Conservation (phyloP, 2,329 filamentous ascomycete genomes). For the Trichoderma afroharzianum region DNA sequence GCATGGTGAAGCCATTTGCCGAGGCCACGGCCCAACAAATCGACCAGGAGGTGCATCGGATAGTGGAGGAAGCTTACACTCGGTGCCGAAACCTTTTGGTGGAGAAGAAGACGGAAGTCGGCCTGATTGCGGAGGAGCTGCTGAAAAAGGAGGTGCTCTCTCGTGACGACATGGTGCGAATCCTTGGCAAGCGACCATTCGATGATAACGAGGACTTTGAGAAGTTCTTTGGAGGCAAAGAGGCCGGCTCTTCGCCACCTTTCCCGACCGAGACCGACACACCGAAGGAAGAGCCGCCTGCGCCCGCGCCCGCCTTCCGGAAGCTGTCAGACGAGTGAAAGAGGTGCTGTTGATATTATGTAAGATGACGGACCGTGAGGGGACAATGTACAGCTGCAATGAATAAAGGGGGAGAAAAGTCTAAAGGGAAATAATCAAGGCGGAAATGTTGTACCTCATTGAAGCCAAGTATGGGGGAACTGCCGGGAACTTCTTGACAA, state of each 20-base stretch:
- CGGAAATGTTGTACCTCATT: neutral
- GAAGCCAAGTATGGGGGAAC: neutral
- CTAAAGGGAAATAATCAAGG: neutral
- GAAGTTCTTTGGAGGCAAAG: conserved; percentile 78
- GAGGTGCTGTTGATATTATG: conserved; percentile 10
- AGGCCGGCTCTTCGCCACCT: conserved; percentile 56
- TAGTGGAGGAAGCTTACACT: conserved; percentile 88
- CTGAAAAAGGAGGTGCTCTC: conserved; percentile 86
- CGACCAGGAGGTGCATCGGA: conserved; percentile 84
- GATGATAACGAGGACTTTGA: conserved; percentile 81
- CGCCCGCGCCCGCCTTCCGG: conserved; percentile 39
- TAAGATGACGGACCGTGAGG: neutral
- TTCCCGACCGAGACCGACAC: conserved; percentile 45
- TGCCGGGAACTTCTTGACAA: conserved; percentile 10
- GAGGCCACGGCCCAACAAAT: conserved; percentile 91
- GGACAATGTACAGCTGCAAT: neutral
- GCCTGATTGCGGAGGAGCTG: conserved; percentile 87
- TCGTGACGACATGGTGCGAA: conserved; percentile 85
- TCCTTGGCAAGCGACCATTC: conserved; percentile 81
- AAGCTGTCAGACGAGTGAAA: conserved; percentile 24
- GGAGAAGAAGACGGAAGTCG: conserved; percentile 84
- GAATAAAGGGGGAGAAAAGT: neutral
- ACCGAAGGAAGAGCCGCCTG: conserved; percentile 32
- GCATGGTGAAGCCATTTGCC: conserved; percentile 90
- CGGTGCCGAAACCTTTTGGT: conserved; percentile 80